Base-by-base conservation (phyloP, 164 flowering plant genomes). In the Dillenia turbinata region DNA sequence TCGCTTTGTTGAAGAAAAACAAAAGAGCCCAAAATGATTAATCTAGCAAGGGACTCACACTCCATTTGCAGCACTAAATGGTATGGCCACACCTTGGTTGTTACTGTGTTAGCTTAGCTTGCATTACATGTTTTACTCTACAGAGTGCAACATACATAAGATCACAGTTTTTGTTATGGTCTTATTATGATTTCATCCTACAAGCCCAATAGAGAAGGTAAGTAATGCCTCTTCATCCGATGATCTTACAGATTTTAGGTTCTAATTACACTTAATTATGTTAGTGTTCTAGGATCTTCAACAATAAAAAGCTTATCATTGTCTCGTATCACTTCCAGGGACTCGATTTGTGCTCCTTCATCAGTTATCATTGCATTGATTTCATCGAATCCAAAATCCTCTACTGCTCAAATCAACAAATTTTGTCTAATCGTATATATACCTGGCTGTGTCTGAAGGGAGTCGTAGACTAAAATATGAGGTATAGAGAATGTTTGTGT, bases 301-400 rank as follows among this genome's bases (percentile, higher is more conserved):
- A 76, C 66, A 33, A 92, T 57, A 69, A 75, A 92, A 59, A 92
- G 75, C 73, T 82, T 90, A 61, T 92, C 97, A 49, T 85, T 83
- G 68, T 92, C 98, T 72, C 98, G 83, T 26, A 90, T 79, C 64
- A 90, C 94, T 70, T 92, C 94, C 66, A 87, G 75, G 45, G 74
- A 68, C 55, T 92, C 98, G 9, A 92, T 79, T 71, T 88, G 88
- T 40, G 97, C 74, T 13, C 97, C 98, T 73, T 84, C 88, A 72
- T 88, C 66, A 5, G 78, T 77, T 33, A 90, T 69, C 55, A 64
- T 56, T 15, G 83, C 78, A 68, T 81, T 76, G 5, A 56, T 72
- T 13, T 79, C 73, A 73, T 88, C 84, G 49, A 88, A 65, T 49
- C 90, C 89, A 64, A 92, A 75, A 77, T 83, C 88, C 50, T 84